Conservation (phyloP, 805 yeast species). For the Metschnikowia cubensis region DNA sequence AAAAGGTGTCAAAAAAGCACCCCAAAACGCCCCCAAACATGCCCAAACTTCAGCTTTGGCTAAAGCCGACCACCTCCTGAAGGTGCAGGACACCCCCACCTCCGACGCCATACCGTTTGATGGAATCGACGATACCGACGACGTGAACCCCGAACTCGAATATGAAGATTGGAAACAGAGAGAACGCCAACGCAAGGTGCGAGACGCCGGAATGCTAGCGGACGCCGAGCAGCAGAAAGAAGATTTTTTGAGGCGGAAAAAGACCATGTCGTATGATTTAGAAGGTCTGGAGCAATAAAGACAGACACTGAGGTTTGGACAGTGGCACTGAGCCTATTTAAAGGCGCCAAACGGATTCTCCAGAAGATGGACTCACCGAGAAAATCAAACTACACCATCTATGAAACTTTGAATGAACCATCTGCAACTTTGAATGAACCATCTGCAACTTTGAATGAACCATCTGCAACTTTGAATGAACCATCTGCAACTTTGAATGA, state of each 20-base stretch:
- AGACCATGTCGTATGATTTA: not conserved
- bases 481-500: too few relatives aligned
- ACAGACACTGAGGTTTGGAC: too few relatives aligned
- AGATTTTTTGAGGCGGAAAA: conserved; percentile 22
- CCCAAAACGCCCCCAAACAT: not conserved
- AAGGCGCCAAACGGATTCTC: too few relatives aligned
- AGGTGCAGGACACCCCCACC: conserved; percentile 5
- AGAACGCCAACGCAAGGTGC: conserved; percentile 32
- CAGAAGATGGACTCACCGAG: too few relatives aligned
- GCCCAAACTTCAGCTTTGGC: conserved; percentile 4
- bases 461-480: too few relatives aligned
- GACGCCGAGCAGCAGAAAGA: conserved; percentile 30
- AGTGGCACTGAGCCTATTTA: too few relatives aligned
- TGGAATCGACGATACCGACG: conserved; percentile 58
- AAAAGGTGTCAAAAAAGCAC: not conserved
- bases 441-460: too few relatives aligned
- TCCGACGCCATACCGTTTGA: conserved; percentile 20
- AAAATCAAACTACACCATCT: too few relatives aligned
- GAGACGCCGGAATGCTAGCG: conserved; percentile 34
- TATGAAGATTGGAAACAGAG: conserved; percentile 38
- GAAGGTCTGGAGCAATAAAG: too few relatives aligned
- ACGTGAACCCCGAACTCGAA: conserved; percentile 48
- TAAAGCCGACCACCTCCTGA: conserved; percentile 14
- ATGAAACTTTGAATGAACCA: too few relatives aligned
- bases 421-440: too few relatives aligned